Evolutionary conservation across 2,329 filamentous ascomycete genomes (phyloP), one percentile per base, ranked within the genome.

Genomic region (Didymella sp.): DNA sequence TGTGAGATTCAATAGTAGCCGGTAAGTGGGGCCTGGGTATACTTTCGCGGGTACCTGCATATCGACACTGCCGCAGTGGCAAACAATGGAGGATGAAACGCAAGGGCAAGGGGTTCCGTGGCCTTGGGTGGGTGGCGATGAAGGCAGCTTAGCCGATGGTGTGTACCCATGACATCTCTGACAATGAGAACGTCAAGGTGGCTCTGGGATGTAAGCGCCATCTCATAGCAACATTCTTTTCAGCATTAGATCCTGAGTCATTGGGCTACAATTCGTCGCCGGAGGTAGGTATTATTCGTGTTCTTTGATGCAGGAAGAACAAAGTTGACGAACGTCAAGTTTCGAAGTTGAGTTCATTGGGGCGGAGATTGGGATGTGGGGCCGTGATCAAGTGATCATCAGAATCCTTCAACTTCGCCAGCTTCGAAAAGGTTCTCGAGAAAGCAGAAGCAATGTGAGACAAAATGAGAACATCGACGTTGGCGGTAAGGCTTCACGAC

Each of bases 31-130:
- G 33, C 42, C 27, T 38, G n/a, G 8, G 37, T 33, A 22, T 27
- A 17, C 42, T 6, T 13, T 30, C 25, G 46, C 52, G 52, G 52
- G 45, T 56, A 56, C 52, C 52, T 56, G 52, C 51, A 55, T 55
- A 49, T 47, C 31, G 45, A 55, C 38, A 49, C 22, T 55, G 30
- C 37, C 43, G 51, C 43, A n/a, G 51, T 54, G 51, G 51, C 51
- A 48, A 48, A 41, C 15, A 42, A 30, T 46, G 24, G 35, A 35
- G 22, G 28, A 4, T 42, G 43, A 54, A 54, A 47, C 51, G 27
- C 13, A 30, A 40, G 11, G 24, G 8, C 35, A 40, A 47, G 43
- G 43, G 43, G 43, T 54, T 35, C 33, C 43, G 37, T 41, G 37
- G 35, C 22, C 24, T 52, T 40, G 42, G 41, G 25, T 24, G 51